Evolutionary conservation across 352 stramenopile species (phyloP).

Genomic region (Phytophthora cryptogea): DNA sequence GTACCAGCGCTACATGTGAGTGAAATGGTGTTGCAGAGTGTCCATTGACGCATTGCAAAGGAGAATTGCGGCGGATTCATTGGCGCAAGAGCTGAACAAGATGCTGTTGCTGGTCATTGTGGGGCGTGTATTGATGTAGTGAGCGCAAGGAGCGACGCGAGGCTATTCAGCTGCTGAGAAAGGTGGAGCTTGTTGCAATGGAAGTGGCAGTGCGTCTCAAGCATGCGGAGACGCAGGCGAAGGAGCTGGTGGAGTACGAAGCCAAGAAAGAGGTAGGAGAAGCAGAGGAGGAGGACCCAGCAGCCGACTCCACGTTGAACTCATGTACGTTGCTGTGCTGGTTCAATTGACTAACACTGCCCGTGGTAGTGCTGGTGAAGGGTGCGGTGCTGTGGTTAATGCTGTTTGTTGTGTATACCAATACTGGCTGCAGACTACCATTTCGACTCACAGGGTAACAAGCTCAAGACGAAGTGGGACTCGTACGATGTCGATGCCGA

Average conservation of each 20-base stretch:
- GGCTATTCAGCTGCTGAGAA: conserved; percentile 66
- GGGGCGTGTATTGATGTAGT: conserved; percentile 18
- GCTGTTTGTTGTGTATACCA: not conserved
- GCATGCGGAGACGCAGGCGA: conserved; percentile 67
- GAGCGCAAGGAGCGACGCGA: conserved; percentile 38
- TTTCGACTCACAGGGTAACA: conserved; percentile 85
- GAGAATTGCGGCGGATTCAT: conserved; percentile 1
- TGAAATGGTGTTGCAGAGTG: not conserved
- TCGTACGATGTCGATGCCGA: conserved; percentile 81
- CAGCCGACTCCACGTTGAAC: conserved; percentile 55
- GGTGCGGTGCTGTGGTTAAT: conserved; percentile 10
- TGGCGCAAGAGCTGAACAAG: conserved; percentile 10
- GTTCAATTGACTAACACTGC: not conserved
- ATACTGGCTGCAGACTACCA: conserved; percentile 70
- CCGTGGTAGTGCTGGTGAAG: not conserved
- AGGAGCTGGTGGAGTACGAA: conserved; percentile 62
- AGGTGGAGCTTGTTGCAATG: conserved; percentile 73
- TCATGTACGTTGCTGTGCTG: conserved; percentile 50
- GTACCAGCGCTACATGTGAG: conserved; percentile 34
- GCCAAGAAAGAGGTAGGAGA: conserved; percentile 28
- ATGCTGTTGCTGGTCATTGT: conserved; percentile 7
- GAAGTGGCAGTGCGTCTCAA: conserved; percentile 69
- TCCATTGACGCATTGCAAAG: not conserved
- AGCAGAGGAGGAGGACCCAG: conserved; percentile 19
- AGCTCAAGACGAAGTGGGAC: conserved; percentile 89